Evolutionary conservation across 169 alveolate species (phyloP), one percentile per base, ranked within the genome.

Genomic region (Eimeria acervulina): DNA sequence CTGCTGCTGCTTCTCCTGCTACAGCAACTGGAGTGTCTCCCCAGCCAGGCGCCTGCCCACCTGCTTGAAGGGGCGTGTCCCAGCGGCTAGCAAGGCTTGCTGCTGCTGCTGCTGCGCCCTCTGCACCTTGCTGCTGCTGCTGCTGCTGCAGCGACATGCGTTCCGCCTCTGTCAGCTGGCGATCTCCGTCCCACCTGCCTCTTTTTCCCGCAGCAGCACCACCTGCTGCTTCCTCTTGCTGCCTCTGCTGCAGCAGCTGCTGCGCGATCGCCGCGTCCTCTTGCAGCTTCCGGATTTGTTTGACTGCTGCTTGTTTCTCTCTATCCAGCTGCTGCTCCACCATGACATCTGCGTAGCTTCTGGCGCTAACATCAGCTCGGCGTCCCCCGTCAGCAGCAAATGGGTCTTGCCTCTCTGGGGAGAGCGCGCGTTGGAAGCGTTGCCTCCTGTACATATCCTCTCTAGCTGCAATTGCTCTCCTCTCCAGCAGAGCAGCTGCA

Each of bases 361-460:
- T 70, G 19, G 90, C 95, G 68, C 80, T 47, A 63, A 61, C 84
- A 80, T 84, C 90, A 76, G 52, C 89, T n/a, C 94, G 47, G 68
- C 95, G 83, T 17, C 85, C 78, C 52, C 95, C 97, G 72, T 97
- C 96, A 51, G 97, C 95, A 13, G 98, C 96, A 78, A 98, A 98
- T 26, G 99, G 99, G 63, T 98, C 99, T 33, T 96, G 97, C 21
- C 99, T 88, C 92, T 96, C 98, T 0, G 99, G 99, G 5, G 99
- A 98, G 26, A 98, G 96, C 76, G 96, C 95, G 38, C 96, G 76
- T 51, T 96, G 95, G 63, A 52, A 87, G 23, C 95, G 52, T 78
- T 91, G 95, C 19, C 97, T 47, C 70, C 96, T 88, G 28, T 96
- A 96, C 61, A 52, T 8, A 38, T 96, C 96, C 66, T 96, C 96